Evolutionary conservation across 768 basidiomycete genomes (phyloP), one percentile per base, ranked within the genome.

Genomic region (Suillus sp.): DNA sequence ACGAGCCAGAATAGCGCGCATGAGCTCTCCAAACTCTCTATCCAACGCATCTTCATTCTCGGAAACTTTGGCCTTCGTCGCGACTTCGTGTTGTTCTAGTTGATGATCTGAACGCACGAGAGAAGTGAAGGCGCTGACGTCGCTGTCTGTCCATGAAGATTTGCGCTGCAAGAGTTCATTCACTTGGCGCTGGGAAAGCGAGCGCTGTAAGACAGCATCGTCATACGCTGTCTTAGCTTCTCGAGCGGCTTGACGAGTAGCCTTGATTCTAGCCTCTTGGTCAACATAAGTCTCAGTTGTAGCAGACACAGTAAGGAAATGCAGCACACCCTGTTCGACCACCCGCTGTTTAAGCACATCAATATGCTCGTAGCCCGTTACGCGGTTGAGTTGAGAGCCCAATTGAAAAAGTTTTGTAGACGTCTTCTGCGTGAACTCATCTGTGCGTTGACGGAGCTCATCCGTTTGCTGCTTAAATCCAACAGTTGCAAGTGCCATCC

Each of bases 131-230:
- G 89, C 83, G 42, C 83, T 75, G 50, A 99, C 93, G 74, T 99
- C 97, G 63, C 80, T 71, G 69, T 94, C 93, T n/a, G 82, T 87
- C 97, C 97, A 99, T n/a, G 76, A 80, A 1, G 90, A 90, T 79
- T 99, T 99, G 64, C 97, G 93, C 74, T 95, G 91, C 18, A 99
- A 79, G 3, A 99, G 86, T 72, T 96, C 92, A 77, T 98, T 99
- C 59, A 97, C 93, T 74, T 96, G 91, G n/a, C 92, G 87, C 74
- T 99, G 96, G 4, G 93, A 93, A 50, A 87, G 82, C 10, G 93
- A 89, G 6, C 96, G 90, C 68, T 86, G 81, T 13, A 83, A 72
- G n/a, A 96, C 92, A 0, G 95, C 92, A 61, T 82, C 77, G 62
- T 93, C 91, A 70, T 96, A 89, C 5, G 85, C 83, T 8, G 74